Evolutionary conservation across 148 eudicot genomes (phyloP).

Genomic region (Rhododendron griersonianum): DNA sequence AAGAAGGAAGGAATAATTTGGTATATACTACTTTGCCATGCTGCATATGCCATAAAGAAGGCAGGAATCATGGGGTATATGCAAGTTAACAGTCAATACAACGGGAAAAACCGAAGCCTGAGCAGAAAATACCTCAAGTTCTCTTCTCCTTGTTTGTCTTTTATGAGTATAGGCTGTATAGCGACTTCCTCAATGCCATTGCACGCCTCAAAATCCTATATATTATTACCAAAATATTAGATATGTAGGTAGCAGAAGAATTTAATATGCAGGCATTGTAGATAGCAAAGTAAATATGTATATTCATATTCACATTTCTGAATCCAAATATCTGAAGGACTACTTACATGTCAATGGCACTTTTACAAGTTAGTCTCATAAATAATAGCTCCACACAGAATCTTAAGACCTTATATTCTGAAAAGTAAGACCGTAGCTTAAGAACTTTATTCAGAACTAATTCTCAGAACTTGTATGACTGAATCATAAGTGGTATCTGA

Average conservation of each 20-base stretch:
- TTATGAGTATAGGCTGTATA: constrained; percentile 39
- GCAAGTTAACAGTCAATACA: neutral
- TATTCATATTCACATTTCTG: neutral
- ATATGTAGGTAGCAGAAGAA: neutral
- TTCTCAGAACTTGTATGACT: neutral
- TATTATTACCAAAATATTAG: constrained; percentile 10
- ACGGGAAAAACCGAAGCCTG: neutral
- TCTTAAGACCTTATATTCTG: too few species aligned
- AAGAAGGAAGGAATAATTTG: too few species aligned
- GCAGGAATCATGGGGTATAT: neutral
- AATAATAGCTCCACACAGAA: neutral
- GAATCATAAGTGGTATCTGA: neutral
- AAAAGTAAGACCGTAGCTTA: neutral
- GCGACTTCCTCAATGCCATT: constrained; percentile 95
- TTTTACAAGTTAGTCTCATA: neutral
- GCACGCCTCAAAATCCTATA: constrained; percentile 77
- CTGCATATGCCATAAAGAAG: too few species aligned
- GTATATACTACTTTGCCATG: too few species aligned
- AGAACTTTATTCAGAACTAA: neutral
- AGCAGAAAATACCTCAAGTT: constrained; percentile 58
- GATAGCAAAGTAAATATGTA: neutral
- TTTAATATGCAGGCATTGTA: neutral
- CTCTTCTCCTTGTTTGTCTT: constrained; percentile 90
- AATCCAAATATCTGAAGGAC: neutral
- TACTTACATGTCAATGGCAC: neutral